Evolutionary conservation across 176 grass and related monocot species (phyloP), one percentile per base, ranked within the genome.

Genomic region (Chrysopogon serrulatus): DNA sequence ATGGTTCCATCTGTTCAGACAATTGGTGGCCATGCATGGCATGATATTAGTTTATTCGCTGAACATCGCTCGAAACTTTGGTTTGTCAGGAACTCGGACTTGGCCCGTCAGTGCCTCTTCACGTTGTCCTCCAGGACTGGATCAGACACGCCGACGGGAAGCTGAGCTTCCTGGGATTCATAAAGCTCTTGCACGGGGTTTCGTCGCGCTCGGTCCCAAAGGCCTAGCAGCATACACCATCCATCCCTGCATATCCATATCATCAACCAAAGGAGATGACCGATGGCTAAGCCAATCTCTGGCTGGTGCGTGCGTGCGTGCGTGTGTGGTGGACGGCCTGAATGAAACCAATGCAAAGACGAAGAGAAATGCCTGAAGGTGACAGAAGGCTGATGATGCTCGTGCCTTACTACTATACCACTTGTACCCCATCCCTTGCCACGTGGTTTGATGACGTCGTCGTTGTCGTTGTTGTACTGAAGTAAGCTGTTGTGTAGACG

Each of bases 51-150:
- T 27, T n/a, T 27, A 26, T 45, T 71, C 16, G 49, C 40, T 39
- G 1, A 17, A 32, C 81, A 75, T 80, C 1, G 18, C 47, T 79
- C 4, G 71, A 4, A 39, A 13, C 19, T 72, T 53, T 81, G 4
- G 15, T 85, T 59, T 67, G n/a, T 61, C 86, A 99, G 97, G 97
- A 99, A 77, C 90, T 99, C 35, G 97, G 97, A 17, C 93, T 99
- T 77, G 89, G 97, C 72, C 93, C 97, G 1, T 99, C 97, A 0
- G 97, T 99, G 18, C 97, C 97, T 32, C 87, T 99, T 51, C 97
- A 99, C 14, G 91, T 96, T 43, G 97, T 99, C 69, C 97, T 99
- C 87, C 93, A 99, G 74, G 97, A 99, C 48, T 99, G 97, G 97
- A 92, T 99, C 70, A 83, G 97, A 79, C 97, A 99, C 10, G 78